Evolutionary conservation across 2,329 filamentous ascomycete species (phyloP), one percentile per base, ranked within the genome.

Genomic region (Claviceps pazoutovae): DNA sequence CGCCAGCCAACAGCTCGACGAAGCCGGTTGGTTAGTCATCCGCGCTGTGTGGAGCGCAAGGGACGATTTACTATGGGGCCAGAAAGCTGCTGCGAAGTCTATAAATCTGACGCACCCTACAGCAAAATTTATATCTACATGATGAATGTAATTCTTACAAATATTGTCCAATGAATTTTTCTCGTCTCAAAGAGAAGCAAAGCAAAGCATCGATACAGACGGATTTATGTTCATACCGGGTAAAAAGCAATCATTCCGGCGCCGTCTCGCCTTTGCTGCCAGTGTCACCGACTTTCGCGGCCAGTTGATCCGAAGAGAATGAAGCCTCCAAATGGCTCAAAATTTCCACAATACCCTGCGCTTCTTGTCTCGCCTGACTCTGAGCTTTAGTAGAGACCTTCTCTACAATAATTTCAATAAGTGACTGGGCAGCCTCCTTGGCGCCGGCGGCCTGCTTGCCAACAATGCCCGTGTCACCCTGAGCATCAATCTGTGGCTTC

Each of bases 11-110:
- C 21, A 45, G 44, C 23, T 46, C 8, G 44, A 37, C 14, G 23
- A 17, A 17, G n/a, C 16, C 17, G 26, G 34, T 48, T 50, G 26
- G 34, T 48, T 50, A 50, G 51, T 53, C 42, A 50, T 46, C 3
- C 26, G 37, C 48, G 17, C 26, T 50, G 39, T 30, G 43, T 30
- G 43, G 23, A 26, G 13, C 19, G 1, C 42, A 43, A 3, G 19
- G 8, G 41, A 3, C 41, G 41, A 14, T 41, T 41, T 41, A 17
- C 17, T 19, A 41, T 17, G n/a, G 39, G 16, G 39, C 39, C 16
- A 41, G 39, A 41, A 8, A 26, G 23, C 23, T 23, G 23, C 23
- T 23, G 23, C 23, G 26, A 30, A 30, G 26, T 30, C 26, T 30
- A 30, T 26, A 26, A 26, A 26, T 26, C 23, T 26, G 23, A 6